Percentiles rank a stretch among this genome's conserved stretches.
These are phyloP conservation scores for Phytopythium cucurbitacearum DNA, from an alignment of 352 stramenopile species.

Conservation along the genomic window DNA sequence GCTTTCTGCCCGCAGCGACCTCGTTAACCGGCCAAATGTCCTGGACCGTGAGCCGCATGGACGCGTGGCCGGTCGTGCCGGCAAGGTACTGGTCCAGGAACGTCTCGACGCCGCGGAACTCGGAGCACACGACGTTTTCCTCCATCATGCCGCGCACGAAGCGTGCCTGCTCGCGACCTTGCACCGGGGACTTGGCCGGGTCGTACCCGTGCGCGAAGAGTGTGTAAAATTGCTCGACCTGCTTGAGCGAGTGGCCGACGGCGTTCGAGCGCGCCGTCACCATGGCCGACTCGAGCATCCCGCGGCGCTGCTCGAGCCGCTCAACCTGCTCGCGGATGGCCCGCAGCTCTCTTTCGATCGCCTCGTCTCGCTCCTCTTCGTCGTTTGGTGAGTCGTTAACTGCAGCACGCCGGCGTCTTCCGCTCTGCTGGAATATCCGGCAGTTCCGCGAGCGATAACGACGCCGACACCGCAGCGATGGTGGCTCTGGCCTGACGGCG, in stretches of 20 bases:
- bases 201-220: conserved; percentile 39
- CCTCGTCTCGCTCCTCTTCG: conserved; percentile 1
- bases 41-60: conserved; percentile 23
- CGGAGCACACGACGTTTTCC: conserved; percentile 38
- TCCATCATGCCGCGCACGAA: conserved; percentile 42
- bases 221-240: conserved; percentile 35
- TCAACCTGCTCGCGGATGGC: conserved; percentile 29
- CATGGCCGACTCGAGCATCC: conserved; percentile 27
- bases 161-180: conserved; percentile 14
- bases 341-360: conserved; percentile 15
- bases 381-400: neutral
- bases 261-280: conserved; percentile 28
- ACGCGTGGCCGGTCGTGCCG: conserved; percentile 23
- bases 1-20: neutral
- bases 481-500: too few relatives aligned
- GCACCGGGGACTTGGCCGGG: conserved; percentile 10
- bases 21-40: conserved; percentile 20
- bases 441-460: conserved; percentile 27
- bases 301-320: conserved; percentile 26
- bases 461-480: neutral
- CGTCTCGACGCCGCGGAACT: conserved; percentile 48
- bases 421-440: conserved; percentile 7
- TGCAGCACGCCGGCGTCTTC: too few relatives aligned
- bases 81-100: conserved; percentile 48
- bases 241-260: conserved; percentile 24